These are phyloP conservation scores for Russula griseocarnosa DNA, from an alignment of 768 basidiomycete species.

Conservation along the genomic window DNA sequence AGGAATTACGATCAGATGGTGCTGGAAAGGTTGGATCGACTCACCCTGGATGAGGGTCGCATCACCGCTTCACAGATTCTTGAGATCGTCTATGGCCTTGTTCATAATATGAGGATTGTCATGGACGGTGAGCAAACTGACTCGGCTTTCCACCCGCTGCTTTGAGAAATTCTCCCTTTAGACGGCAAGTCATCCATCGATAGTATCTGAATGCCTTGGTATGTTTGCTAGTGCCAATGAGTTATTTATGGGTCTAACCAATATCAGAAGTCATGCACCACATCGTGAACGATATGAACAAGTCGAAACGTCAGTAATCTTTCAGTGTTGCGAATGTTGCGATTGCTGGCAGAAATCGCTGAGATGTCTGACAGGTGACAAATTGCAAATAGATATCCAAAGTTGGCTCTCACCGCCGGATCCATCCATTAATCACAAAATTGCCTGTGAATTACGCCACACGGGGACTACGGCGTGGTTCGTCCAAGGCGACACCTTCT, in stretches of 20 bases:
- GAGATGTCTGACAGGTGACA: background rate
- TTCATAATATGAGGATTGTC: background rate
- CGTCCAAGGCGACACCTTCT: background rate
- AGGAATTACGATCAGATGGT: background rate
- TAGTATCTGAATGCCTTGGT: background rate
- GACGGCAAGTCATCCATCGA: background rate
- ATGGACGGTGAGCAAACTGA: background rate
- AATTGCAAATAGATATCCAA: background rate
- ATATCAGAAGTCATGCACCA: background rate
- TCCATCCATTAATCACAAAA: background rate
- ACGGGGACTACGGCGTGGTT: background rate
- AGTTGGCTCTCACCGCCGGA: background rate
- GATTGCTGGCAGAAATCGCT: background rate
- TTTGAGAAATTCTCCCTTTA: background rate
- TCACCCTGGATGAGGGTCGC: background rate
- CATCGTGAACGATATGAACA: too few species aligned
- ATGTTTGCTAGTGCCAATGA: background rate
- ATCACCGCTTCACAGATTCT: background rate
- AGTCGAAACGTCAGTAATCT: background rate
- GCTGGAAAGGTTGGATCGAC: background rate
- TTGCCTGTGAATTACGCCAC: background rate
- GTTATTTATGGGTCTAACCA: background rate
- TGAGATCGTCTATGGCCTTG: background rate
- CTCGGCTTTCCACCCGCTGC: background rate
- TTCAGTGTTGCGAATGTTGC: background rate